Evolutionary conservation across 2,329 filamentous ascomycete species (phyloP).

Genomic region (Huntiella decipiens): DNA sequence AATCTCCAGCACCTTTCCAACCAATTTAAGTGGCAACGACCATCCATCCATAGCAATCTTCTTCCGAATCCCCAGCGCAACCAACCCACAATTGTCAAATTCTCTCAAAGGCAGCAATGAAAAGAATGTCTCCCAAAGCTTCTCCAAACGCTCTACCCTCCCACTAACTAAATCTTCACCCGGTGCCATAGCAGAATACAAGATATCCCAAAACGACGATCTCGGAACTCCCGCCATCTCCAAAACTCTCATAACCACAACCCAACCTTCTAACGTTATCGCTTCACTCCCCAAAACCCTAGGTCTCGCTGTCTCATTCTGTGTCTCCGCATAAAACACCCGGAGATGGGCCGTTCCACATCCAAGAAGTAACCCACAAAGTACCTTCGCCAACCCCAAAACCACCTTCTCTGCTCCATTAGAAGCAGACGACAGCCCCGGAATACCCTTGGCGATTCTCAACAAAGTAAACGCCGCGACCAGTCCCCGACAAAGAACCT

Average conservation of each 20-base stretch:
- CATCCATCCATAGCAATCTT: conserved; percentile 32
- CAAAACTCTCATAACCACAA: conserved; percentile 35
- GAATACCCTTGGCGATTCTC: conserved; percentile 22
- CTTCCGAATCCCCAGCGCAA: conserved; percentile 20
- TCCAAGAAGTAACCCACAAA: conserved; percentile 22
- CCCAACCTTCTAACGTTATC: conserved; percentile 34
- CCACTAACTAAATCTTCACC: conserved; percentile 19
- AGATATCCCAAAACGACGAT: conserved; percentile 41
- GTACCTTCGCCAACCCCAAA: conserved; percentile 22
- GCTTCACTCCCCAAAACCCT: conserved; percentile 31
- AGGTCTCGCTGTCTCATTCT: conserved; percentile 26
- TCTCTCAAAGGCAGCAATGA: conserved; percentile 40
- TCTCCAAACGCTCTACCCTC: conserved; percentile 30
- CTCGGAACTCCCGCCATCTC: conserved; percentile 30
- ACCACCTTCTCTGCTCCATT: conserved; percentile 31
- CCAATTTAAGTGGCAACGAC: conserved; percentile 35
- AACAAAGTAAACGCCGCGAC: conserved; percentile 17
- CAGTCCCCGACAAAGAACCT: conserved; percentile 21
- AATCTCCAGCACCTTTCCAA: conserved; percentile 37
- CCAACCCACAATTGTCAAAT: conserved; percentile 34
- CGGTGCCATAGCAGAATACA: conserved; percentile 25
- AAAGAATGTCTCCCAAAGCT: conserved; percentile 39
- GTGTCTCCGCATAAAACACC: conserved; percentile 29
- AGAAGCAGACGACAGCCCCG: conserved; percentile 18
- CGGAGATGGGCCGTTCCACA: conserved; percentile 26